Conservation (phyloP, 2,329 filamentous ascomycete genomes). For the Microascus cirrosus region DNA sequence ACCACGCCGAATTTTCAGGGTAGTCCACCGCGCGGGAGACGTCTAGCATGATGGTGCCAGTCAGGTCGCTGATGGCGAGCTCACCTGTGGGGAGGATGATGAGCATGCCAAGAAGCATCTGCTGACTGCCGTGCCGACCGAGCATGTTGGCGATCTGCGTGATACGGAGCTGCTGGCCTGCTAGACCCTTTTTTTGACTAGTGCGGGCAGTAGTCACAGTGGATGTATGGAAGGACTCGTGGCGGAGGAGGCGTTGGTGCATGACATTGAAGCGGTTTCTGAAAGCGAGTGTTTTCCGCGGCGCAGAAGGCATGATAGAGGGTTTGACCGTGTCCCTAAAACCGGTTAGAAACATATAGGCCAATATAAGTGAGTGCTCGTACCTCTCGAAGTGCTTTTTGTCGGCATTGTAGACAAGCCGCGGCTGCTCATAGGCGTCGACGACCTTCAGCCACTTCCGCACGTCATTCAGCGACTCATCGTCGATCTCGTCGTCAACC, state of each 20-base stretch:
- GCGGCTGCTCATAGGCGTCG: slow-evolving; percentile 75
- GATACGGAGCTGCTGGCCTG: slow-evolving; percentile 65
- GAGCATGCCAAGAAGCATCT: slow-evolving; percentile 79
- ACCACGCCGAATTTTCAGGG: slow-evolving; percentile 81
- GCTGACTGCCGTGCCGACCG: slow-evolving; percentile 71
- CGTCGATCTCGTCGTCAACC: slow-evolving; percentile 45
- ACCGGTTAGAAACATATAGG: slow-evolving; percentile 9
- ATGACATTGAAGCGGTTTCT: slow-evolving; percentile 86
- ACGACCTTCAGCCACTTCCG: slow-evolving; percentile 78
- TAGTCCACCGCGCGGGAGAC: slow-evolving; percentile 70
- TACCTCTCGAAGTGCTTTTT: slow-evolving; percentile 89
- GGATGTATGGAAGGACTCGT: slow-evolving; percentile 84
- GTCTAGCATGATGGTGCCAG: slow-evolving; percentile 78
- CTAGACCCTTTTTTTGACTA: slow-evolving; percentile 8
- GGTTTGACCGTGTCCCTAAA: slow-evolving; percentile 49
- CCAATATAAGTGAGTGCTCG: slow-evolving; percentile 6
- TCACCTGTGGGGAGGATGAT: slow-evolving; percentile 70
- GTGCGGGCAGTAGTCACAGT: slow-evolving; percentile 51
- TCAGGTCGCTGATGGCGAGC: slow-evolving; percentile 74
- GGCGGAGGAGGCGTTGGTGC: slow-evolving; percentile 82
- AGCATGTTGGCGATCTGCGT: slow-evolving; percentile 70
- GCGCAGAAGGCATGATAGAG: slow-evolving; percentile 62
- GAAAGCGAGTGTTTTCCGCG: slow-evolving; percentile 77
- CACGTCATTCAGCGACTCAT: slow-evolving; percentile 54
- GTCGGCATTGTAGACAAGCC: slow-evolving; percentile 59